Evolutionary conservation across 768 basidiomycete genomes (phyloP).

Genomic region (Inosperma sp.): DNA sequence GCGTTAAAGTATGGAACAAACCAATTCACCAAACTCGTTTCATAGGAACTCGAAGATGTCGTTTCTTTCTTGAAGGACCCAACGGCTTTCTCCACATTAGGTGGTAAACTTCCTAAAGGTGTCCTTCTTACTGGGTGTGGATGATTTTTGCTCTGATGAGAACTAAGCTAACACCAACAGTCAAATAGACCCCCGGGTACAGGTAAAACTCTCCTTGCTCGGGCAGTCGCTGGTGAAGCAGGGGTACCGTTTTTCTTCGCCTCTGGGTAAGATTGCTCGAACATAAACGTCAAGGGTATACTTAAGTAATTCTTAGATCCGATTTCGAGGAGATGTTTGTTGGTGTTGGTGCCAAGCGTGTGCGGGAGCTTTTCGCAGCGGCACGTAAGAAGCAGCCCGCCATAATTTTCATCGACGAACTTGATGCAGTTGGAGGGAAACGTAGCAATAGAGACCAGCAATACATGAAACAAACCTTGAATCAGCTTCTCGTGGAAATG

Average conservation of each 20-base stretch:
- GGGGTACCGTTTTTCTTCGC: slow-evolving; percentile 98
- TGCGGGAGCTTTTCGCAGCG: slow-evolving; percentile 90
- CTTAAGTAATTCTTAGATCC: slow-evolving; percentile 43
- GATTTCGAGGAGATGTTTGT: slow-evolving; percentile 99
- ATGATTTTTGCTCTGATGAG: neutral
- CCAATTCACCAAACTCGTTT: neutral
- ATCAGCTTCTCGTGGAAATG: slow-evolving; percentile 95
- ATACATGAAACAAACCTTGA: slow-evolving; percentile 91
- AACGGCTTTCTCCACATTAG: slow-evolving; percentile 80
- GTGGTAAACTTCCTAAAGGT: slow-evolving; percentile 93
- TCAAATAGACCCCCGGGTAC: slow-evolving; percentile 71
- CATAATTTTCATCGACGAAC: slow-evolving; percentile 97
- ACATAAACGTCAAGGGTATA: too few relatives aligned
- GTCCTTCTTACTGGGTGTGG: slow-evolving; percentile 76
- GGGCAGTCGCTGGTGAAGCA: slow-evolving; percentile 96
- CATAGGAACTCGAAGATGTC: slow-evolving; percentile 88
- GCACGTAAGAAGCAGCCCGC: slow-evolving; percentile 94
- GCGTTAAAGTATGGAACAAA: neutral
- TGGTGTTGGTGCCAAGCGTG: slow-evolving; percentile 90
- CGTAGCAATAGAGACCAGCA: slow-evolving; percentile 80
- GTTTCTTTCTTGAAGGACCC: slow-evolving; percentile 96
- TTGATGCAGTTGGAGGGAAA: slow-evolving; percentile 91
- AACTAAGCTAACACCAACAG: slow-evolving; percentile 13
- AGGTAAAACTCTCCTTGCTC: slow-evolving; percentile 96
- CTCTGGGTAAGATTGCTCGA: slow-evolving; percentile 70